phyloP scores from a whole-genome alignment of 257 asterid species.

The Craterostigma plantagineum region DNA sequence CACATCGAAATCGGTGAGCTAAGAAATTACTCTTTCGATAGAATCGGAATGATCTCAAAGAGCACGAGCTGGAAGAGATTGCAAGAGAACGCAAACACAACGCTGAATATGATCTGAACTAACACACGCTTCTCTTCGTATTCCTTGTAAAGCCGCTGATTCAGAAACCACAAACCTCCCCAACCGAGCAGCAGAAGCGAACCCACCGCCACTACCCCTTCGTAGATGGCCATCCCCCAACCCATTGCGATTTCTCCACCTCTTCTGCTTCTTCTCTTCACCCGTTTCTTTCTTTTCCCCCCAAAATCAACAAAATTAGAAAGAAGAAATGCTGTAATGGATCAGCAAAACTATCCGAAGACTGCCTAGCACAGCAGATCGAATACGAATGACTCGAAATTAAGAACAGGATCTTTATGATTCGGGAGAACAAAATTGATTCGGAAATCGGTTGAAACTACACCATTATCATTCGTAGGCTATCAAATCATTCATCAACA shows the following conservation, averaged over 20 bases:
- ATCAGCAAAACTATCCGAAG: no score
- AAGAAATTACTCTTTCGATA: constrained; percentile 55
- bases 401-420: no score
- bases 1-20: constrained; percentile 3
- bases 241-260: constrained; percentile 26
- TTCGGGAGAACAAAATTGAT: no score
- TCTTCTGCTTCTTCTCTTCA: no score
- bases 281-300: no score
- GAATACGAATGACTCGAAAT: no score
- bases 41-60: constrained; percentile 77
- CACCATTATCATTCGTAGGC: no score
- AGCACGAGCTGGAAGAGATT: constrained; percentile 92
- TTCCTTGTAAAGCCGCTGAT: constrained; percentile 83
- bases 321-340: no score
- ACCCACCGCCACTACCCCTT: constrained; percentile 64
- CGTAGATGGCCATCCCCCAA: constrained; percentile 58
- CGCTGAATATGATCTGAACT: constrained; percentile 95
- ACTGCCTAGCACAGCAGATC: no score
- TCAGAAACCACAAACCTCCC: constrained; percentile 91
- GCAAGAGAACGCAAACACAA: constrained; percentile 89
- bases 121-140: constrained; percentile 87
- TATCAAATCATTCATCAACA: no score
- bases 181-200: constrained; percentile 72
- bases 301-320: no score
- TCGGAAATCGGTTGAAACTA: no score